Evolutionary conservation across 2,329 filamentous ascomycete species (phyloP), one percentile per base, ranked within the genome.

Genomic region (Aquanectria penicillioides): DNA sequence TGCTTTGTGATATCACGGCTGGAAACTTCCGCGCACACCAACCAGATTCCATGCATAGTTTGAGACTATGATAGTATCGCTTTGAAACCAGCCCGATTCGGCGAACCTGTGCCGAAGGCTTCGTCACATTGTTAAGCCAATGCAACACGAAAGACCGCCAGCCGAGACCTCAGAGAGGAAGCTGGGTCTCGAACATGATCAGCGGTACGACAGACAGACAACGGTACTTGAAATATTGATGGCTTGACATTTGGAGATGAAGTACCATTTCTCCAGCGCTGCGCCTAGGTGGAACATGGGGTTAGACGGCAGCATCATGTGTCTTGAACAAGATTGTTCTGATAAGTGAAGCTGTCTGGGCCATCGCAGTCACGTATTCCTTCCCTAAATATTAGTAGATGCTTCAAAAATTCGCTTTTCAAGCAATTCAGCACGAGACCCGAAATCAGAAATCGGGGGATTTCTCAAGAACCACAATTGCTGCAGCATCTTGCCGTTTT

Each of bases 151-250:
- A 46, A 40, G 23, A 51, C 38, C 22, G 38, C 36, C 41, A 25
- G 40, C 44, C 29, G 47, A 59, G 37, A 43, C 40, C 56, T 43
- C 37, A 33, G 25, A 47, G 26, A 53, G 49, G 51, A 28, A 56
- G 51, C 55, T 23, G 46, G 34, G 66, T 56, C 49, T 61, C 54
- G 58, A 64, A 67, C 64, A 64, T 59, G 48, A 29, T 22, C 56
- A 59, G 67, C 50, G 23, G 67, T 69, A 60, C 48, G 54, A 70
- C 67, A 6, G 54, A 70, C 67, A 6, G 34, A 26, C 41, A 50
- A 50, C 18, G 33, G 37, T 12, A 23, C 46, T 51, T 13, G 20
- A 29, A 41, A 49, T 22, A 37, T 20, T 25, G 41, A 13, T 49
- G 18, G 15, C 46, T 44, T 15, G 37, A 22, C 22, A 36, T 12